phyloP scores from a whole-genome alignment of 495 filamentous ascomycete genomes.

The Xylaria longipes region DNA sequence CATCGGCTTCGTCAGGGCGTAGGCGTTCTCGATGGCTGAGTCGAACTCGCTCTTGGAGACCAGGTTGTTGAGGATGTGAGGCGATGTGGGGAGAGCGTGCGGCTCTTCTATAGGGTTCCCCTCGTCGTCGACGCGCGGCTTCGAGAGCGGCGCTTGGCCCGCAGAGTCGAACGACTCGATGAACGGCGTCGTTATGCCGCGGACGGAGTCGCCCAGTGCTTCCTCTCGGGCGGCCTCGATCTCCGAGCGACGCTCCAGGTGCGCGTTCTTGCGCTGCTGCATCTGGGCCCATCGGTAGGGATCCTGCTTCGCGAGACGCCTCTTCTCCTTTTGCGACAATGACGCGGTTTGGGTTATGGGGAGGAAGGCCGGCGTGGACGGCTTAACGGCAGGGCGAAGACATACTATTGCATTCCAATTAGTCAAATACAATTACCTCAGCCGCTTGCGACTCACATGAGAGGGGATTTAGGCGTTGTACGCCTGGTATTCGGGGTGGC shows the following conservation, averaged over 20 bases:
- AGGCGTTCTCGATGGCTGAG: constrained; percentile 66
- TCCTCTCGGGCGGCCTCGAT: constrained; percentile 66
- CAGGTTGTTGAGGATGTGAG: constrained; percentile 73
- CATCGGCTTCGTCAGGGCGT: constrained; percentile 65
- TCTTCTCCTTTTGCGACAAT: constrained; percentile 52
- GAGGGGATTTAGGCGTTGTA: constrained; percentile 67
- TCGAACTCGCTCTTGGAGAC: constrained; percentile 69
- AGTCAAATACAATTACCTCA: no score
- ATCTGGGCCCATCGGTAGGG: constrained; percentile 74
- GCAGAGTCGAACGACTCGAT: constrained; percentile 77
- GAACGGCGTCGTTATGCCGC: constrained; percentile 80
- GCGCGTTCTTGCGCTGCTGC: constrained; percentile 78
- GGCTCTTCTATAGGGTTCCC: constrained; percentile 43
- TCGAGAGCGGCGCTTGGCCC: constrained; percentile 47
- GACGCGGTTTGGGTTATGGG: constrained; percentile 59
- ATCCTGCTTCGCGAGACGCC: constrained; percentile 61
- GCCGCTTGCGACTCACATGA: constrained; percentile 62
- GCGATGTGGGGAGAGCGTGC: constrained; percentile 49
- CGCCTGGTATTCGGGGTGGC: constrained; percentile 74
- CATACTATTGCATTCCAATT: constrained; percentile 49
- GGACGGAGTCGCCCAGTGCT: constrained; percentile 75
- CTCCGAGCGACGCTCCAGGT: constrained; percentile 72
- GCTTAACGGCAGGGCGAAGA: constrained; percentile 49
- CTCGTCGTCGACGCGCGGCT: constrained; percentile 44
- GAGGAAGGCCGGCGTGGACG: constrained; percentile 43